Evolutionary conservation across 257 asterid species (phyloP).

Genomic region (Scutellaria barbata): DNA sequence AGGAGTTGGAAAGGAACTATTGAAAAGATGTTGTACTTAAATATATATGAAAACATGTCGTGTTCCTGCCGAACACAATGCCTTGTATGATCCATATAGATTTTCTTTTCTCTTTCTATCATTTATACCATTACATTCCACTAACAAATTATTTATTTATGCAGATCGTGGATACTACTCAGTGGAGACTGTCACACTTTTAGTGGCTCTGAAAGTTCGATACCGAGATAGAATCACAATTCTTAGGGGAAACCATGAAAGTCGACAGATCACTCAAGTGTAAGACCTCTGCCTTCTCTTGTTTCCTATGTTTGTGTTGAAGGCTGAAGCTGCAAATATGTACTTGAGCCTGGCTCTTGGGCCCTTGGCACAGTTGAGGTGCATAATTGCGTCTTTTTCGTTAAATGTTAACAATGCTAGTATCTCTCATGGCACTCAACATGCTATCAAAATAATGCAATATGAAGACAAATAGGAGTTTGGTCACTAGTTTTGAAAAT

Average conservation of each 20-base stretch:
- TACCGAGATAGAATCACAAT: constrained; percentile 97
- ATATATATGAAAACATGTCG: neutral
- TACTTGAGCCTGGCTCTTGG: constrained; percentile 30
- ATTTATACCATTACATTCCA: constrained; percentile 22
- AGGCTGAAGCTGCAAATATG: constrained; percentile 25
- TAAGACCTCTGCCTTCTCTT: constrained; percentile 52
- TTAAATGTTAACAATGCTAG: constrained; percentile 6
- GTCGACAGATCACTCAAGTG: constrained; percentile 99
- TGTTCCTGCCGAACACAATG: neutral
- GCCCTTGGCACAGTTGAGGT: constrained; percentile 23
- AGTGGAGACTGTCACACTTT: constrained; percentile 94
- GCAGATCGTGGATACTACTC: constrained; percentile 99
- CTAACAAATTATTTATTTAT: constrained; percentile 39
- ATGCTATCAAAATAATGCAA: neutral
- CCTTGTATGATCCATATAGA: neutral
- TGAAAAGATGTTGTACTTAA: neutral
- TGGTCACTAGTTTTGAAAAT: neutral
- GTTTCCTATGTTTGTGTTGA: constrained; percentile 25
- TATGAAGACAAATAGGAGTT: neutral
- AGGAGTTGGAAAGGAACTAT: neutral
- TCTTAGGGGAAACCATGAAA: constrained; percentile 96
- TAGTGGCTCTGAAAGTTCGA: constrained; percentile 97
- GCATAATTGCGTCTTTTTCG: neutral
- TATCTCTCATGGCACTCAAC: neutral
- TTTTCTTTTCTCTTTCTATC: constrained; percentile 15